A percentile compares a stretch with the other conserved stretches of the same genome.
phyloP scores from a whole-genome alignment of 2,329 filamentous ascomycete species.

The Claviceps quebecensis region DNA sequence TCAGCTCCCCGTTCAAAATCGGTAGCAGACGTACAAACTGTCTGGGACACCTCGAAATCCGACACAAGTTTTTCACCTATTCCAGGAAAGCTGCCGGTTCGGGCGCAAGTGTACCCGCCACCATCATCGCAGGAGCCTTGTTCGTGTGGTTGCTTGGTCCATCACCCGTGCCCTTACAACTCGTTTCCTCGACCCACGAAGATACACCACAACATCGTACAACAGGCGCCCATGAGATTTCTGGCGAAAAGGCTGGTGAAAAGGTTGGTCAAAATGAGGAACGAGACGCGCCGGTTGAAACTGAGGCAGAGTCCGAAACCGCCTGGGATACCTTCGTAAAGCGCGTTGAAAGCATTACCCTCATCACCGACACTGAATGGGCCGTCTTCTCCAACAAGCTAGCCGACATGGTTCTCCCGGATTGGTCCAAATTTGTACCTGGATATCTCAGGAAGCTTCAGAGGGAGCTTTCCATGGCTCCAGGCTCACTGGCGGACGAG shows the following conservation, averaged over 20 bases:
- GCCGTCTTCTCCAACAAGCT: slow-evolving; percentile 41
- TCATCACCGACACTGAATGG: slow-evolving; percentile 42
- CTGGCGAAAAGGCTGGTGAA: too few relatives aligned
- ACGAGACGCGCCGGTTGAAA: slow-evolving; percentile 7
- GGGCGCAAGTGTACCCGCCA: slow-evolving; percentile 15
- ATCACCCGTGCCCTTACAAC: slow-evolving; percentile 26
- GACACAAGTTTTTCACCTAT: slow-evolving; percentile 2
- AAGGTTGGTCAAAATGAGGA: slow-evolving; percentile 6
- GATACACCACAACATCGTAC: neutral
- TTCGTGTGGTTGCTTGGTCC: slow-evolving; percentile 31
- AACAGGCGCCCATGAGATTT: neutral
- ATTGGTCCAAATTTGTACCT: slow-evolving; percentile 68
- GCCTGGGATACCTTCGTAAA: slow-evolving; percentile 36
- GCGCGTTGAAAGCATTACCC: slow-evolving; percentile 38
- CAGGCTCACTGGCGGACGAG: slow-evolving; percentile 78
- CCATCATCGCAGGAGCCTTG: slow-evolving; percentile 21
- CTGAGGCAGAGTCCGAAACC: slow-evolving; percentile 16
- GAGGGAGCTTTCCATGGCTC: slow-evolving; percentile 71
- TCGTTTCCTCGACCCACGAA: slow-evolving; percentile 12
- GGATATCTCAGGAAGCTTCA: slow-evolving; percentile 71
- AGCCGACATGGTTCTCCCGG: slow-evolving; percentile 60
- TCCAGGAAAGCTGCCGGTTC: neutral
- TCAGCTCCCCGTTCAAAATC: slow-evolving; percentile 1
- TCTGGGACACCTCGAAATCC: neutral
- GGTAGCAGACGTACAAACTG: neutral